A percentile compares a stretch with the other conserved stretches of the same genome.
Conservation (phyloP, 441 rosid genomes). For the Theobroma grandiflorum region DNA sequence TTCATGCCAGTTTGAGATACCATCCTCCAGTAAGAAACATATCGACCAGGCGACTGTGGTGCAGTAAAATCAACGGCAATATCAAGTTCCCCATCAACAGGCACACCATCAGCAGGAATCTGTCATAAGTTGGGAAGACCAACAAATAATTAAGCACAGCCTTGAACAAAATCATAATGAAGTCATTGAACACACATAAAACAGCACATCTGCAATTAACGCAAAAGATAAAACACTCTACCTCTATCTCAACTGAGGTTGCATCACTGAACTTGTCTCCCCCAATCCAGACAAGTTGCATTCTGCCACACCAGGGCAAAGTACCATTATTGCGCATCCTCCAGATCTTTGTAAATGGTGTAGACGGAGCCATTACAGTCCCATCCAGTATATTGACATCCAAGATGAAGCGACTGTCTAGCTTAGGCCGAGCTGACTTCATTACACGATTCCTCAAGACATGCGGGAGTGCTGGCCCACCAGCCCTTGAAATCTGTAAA, state of each 20-base stretch:
- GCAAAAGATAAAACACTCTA: slow-evolving; percentile 27
- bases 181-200: background rate
- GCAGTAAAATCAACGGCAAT: slow-evolving; percentile 80
- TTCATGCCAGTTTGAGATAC: slow-evolving; percentile 65
- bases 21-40: slow-evolving; percentile 94
- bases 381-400: slow-evolving; percentile 93
- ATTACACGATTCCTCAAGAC: slow-evolving; percentile 31
- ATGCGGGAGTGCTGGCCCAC: slow-evolving; percentile 24
- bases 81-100: slow-evolving; percentile 72
- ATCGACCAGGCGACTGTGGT: slow-evolving; percentile 78
- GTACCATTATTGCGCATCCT: slow-evolving; percentile 83
- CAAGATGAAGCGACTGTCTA: slow-evolving; percentile 77
- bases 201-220: slow-evolving; percentile 22
- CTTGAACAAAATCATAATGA: background rate
- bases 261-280: slow-evolving; percentile 68
- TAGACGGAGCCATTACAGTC: slow-evolving; percentile 74
- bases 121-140: slow-evolving; percentile 34
- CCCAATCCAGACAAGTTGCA: slow-evolving; percentile 76
- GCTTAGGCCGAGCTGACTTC: slow-evolving; percentile 51
- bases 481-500: slow-evolving; percentile 37
- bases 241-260: slow-evolving; percentile 63
- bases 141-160: slow-evolving; percentile 10
- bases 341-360: slow-evolving; percentile 91
- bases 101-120: slow-evolving; percentile 74
- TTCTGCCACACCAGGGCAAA: slow-evolving; percentile 69